Conservation (phyloP, 176 grass and related monocot genomes). For the Bromus sterilis region DNA sequence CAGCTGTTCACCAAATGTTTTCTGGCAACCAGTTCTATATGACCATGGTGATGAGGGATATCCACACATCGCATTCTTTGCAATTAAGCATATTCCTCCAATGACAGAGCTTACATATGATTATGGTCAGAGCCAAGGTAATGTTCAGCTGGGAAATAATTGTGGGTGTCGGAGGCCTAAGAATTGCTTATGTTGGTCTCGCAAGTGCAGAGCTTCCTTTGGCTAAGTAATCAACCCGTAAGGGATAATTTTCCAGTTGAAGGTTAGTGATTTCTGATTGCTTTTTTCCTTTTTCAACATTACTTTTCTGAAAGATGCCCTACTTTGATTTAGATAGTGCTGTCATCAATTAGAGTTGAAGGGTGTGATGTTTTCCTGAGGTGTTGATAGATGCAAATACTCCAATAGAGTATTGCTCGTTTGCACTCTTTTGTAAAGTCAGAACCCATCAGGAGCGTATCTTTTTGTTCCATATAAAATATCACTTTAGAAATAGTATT, state of each 20-base stretch:
- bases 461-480: not conserved
- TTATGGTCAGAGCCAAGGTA: slow-evolving; percentile 60
- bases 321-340: not conserved
- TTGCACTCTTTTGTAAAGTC: not conserved
- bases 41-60: slow-evolving; percentile 52
- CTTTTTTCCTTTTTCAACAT: not conserved
- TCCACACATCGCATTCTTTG: slow-evolving; percentile 81
- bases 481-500: not conserved
- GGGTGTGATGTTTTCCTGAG: not conserved
- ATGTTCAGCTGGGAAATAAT: slow-evolving; percentile 15
- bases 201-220: slow-evolving; percentile 68
- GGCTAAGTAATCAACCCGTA: slow-evolving; percentile 20
- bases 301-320: not conserved
- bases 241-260: not conserved
- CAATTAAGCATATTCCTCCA: slow-evolving; percentile 75
- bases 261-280: slow-evolving; percentile 24
- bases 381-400: not conserved
- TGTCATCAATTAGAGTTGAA: not conserved
- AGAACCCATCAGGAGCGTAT: not conserved
- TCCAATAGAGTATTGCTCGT: not conserved
- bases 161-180: slow-evolving; percentile 22
- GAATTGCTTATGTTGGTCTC: slow-evolving; percentile 56
- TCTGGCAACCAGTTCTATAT: slow-evolving; percentile 74
- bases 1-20: slow-evolving; percentile 76
- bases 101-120: slow-evolving; percentile 89